A percentile compares a stretch with the other conserved stretches of the same genome.
Conservation (phyloP, 2,329 filamentous ascomycete species). For the Leptodontidium sp. region DNA sequence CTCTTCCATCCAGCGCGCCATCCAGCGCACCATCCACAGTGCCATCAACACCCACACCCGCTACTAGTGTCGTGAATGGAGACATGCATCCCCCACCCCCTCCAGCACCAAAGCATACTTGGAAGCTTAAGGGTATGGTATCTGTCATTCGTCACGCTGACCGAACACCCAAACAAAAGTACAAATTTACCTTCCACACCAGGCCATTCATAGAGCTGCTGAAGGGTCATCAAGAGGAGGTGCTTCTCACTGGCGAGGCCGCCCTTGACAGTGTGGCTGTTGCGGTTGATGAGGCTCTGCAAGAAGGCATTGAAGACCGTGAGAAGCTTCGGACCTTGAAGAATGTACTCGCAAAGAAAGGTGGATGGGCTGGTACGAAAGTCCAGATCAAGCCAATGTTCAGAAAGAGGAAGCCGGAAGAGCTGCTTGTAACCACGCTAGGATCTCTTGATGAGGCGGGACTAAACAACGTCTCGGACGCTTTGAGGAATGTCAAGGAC, state of each 20-base stretch:
- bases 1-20: slow-evolving; percentile 32
- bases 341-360: slow-evolving; percentile 91
- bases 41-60: slow-evolving; percentile 34
- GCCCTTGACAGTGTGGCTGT: slow-evolving; percentile 88
- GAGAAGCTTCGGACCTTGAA: slow-evolving; percentile 86
- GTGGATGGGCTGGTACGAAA: slow-evolving; percentile 93
- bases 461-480: slow-evolving; percentile 25
- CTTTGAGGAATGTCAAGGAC: slow-evolving; percentile 12
- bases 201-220: slow-evolving; percentile 94
- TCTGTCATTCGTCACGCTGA: slow-evolving; percentile 97
- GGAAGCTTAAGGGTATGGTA: slow-evolving; percentile 98
- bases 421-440: slow-evolving; percentile 48
- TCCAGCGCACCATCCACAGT: slow-evolving; percentile 37
- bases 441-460: slow-evolving; percentile 33
- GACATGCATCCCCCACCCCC: slow-evolving; percentile 51
- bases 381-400: slow-evolving; percentile 99
- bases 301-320: slow-evolving; percentile 82
- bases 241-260: slow-evolving; percentile 89
- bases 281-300: slow-evolving; percentile 83
- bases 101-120: slow-evolving; percentile 85
- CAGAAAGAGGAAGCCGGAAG: slow-evolving; percentile 80
- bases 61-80: slow-evolving; percentile 24
- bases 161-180: slow-evolving; percentile 97
- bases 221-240: slow-evolving; percentile 95
- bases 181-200: slow-evolving; percentile 98